Conservation (phyloP, 108 stramenopile genomes). For the Skeletonema marinoi region DNA sequence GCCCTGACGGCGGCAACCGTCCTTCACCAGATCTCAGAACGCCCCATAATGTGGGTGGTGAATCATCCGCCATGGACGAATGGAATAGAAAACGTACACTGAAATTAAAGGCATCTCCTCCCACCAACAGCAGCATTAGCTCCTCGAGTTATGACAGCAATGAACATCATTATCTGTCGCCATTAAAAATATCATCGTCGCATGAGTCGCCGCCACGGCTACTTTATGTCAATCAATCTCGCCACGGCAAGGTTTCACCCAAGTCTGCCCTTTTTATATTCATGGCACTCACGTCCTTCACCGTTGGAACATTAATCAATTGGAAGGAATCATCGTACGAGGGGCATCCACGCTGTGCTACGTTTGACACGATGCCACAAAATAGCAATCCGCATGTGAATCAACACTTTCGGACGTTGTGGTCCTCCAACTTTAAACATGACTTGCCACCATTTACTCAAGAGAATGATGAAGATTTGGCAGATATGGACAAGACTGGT, state of each 20-base stretch:
- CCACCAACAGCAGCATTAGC: not conserved
- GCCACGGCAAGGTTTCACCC: not conserved
- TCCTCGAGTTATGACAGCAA: not conserved
- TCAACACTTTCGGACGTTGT: not conserved
- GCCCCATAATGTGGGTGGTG: not conserved
- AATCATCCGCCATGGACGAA: not conserved
- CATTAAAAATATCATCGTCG: not conserved
- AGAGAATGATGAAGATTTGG: not conserved
- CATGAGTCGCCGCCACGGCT: not conserved
- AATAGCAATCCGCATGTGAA: not conserved
- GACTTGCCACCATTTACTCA: not conserved
- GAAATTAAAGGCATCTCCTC: conserved; percentile 1
- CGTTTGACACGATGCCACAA: not conserved
- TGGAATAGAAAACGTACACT: not conserved
- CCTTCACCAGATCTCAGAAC: not conserved
- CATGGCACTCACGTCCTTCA: not conserved
- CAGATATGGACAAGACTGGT: not conserved
- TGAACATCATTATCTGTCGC: not conserved
- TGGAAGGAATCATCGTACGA: not conserved
- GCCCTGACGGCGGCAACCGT: not conserved
- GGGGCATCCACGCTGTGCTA: not conserved
- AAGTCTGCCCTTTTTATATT: not conserved
- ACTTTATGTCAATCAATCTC: not conserved
- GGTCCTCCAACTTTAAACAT: not conserved
- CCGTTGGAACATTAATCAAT: not conserved